A percentile compares a stretch with the other conserved stretches of the same genome.
These are phyloP conservation scores for Saururus chinensis DNA, from an alignment of 164 flowering plant species.

Conservation along the genomic window DNA sequence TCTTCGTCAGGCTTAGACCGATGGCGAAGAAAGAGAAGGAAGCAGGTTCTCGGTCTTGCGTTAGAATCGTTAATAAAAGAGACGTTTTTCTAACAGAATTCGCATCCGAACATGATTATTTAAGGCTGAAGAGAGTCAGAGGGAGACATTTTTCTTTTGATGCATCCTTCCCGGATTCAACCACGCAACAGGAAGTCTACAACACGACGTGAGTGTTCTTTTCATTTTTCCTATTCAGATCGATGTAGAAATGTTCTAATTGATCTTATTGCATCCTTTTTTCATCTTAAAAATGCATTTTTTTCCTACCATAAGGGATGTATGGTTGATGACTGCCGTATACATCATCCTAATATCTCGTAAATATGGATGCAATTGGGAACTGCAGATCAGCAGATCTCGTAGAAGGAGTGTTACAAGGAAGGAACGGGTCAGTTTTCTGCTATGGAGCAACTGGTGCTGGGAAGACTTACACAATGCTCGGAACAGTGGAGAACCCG, in stretches of 20 bases:
- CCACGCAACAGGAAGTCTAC: slow-evolving; percentile 75
- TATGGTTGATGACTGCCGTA: background rate
- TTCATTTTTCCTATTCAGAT: background rate
- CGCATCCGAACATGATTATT: slow-evolving; percentile 70
- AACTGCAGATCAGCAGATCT: slow-evolving; percentile 76
- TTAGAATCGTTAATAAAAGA: slow-evolving; percentile 51
- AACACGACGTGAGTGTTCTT: slow-evolving; percentile 58
- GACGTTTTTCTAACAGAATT: slow-evolving; percentile 78
- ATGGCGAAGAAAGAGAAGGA: slow-evolving; percentile 84
- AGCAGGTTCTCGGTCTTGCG: slow-evolving; percentile 59
- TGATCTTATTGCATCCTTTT: too few relatives aligned
- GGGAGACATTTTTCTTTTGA: slow-evolving; percentile 88
- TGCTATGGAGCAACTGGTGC: slow-evolving; percentile 98
- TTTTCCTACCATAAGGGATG: too few relatives aligned
- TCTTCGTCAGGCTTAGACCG: slow-evolving; percentile 88
- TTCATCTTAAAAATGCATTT: background rate
- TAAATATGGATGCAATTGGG: background rate
- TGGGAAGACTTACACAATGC: slow-evolving; percentile 93
- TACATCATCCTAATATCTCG: background rate
- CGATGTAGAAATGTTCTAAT: too few relatives aligned
- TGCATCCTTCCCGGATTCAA: slow-evolving; percentile 67
- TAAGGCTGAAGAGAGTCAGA: slow-evolving; percentile 72
- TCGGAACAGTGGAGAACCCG: slow-evolving; percentile 80
- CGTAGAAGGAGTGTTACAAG: slow-evolving; percentile 81
- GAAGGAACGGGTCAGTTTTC: slow-evolving; percentile 89